Evolutionary conservation across 352 stramenopile species (phyloP).

Genomic region (Phytopythium oedochilum): DNA sequence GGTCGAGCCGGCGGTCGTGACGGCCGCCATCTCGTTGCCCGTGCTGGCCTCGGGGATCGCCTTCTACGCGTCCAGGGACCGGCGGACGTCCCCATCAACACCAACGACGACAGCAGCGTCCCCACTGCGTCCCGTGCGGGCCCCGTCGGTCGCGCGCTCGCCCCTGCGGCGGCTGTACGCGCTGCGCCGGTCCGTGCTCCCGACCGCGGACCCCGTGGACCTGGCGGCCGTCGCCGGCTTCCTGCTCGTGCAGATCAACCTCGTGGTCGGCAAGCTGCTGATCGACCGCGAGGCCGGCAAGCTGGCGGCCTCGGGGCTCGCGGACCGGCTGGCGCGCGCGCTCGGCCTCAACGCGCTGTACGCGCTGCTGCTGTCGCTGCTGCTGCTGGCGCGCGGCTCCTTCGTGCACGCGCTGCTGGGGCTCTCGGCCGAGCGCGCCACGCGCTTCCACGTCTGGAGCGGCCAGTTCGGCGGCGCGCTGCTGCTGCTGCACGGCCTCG

Average conservation of each 20-base stretch:
- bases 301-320: conserved; percentile 47
- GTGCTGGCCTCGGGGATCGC: conserved; percentile 28
- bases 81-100: no score
- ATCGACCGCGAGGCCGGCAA: conserved; percentile 64
- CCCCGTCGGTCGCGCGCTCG: no score
- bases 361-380: conserved; percentile 43
- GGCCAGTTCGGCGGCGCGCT: conserved; percentile 45
- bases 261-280: conserved; percentile 57
- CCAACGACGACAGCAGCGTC: no score
- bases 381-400: conserved; percentile 56
- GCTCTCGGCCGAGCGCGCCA: conserved; percentile 50
- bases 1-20: conserved; percentile 41
- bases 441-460: conserved; percentile 57
- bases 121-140: no score
- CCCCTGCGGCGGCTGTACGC: neutral
- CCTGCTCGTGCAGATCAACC: conserved; percentile 50
- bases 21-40: conserved; percentile 26
- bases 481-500: conserved; percentile 40
- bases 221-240: conserved; percentile 36
- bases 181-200: neutral
- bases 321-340: conserved; percentile 40
- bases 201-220: conserved; percentile 37
- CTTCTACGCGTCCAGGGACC: no score
- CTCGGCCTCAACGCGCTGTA: conserved; percentile 74
- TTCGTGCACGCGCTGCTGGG: conserved; percentile 59